A percentile compares a stretch with the other conserved stretches of the same genome.
phyloP scores from a whole-genome alignment of 2,329 filamentous ascomycete species.

The Mycocentrospora acerina region DNA sequence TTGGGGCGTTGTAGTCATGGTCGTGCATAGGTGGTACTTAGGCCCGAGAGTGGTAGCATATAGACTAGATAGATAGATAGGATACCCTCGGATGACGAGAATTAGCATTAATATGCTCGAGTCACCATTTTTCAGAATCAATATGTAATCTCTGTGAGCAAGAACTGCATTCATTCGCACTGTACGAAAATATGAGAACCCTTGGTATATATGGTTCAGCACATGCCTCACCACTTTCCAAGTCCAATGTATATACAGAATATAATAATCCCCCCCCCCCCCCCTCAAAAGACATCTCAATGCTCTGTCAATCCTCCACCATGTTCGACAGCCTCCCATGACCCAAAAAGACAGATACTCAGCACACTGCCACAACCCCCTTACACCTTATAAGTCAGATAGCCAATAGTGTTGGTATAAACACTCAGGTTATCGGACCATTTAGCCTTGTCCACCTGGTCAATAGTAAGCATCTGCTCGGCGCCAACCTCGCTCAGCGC shows the following conservation, averaged over 20 bases:
- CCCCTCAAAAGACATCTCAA: too few species aligned
- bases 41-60: constrained; percentile 5
- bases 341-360: too few species aligned
- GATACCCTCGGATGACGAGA: constrained; percentile 14
- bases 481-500: constrained; percentile 52
- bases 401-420: constrained; percentile 39
- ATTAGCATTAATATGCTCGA: neutral
- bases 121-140: neutral
- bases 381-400: constrained; percentile 36
- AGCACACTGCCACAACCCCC: neutral
- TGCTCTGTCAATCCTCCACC: too few species aligned
- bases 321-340: too few species aligned
- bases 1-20: neutral
- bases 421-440: constrained; percentile 52
- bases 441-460: constrained; percentile 46
- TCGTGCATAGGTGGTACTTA: neutral
- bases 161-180: neutral
- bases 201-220: neutral
- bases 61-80: constrained; percentile 20
- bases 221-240: neutral
- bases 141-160: neutral
- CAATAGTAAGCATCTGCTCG: constrained; percentile 50
- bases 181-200: too few species aligned
- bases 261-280: neutral
- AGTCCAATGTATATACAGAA: constrained; percentile 4